Percentiles rank a stretch among this genome's conserved stretches.
These are phyloP conservation scores for Kodamaea kakaduensis DNA, from an alignment of 805 yeast species.

Conservation along the genomic window DNA sequence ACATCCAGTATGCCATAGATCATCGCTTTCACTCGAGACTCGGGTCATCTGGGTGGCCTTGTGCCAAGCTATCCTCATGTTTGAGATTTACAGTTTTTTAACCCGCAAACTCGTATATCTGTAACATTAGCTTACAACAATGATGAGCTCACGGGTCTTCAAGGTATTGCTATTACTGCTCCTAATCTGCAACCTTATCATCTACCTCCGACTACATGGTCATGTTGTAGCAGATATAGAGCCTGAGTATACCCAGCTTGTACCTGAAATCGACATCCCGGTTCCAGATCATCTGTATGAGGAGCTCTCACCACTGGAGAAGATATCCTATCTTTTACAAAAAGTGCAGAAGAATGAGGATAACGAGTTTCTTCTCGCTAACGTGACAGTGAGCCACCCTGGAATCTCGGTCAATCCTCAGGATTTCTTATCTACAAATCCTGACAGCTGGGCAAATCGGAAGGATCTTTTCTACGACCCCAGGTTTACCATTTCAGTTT, in stretches of 20 bases:
- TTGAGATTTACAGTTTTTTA: no score
- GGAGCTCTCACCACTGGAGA: conserved; percentile 15
- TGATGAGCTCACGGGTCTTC: neutral
- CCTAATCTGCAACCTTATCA: neutral
- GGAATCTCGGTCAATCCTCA: neutral
- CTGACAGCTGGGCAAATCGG: neutral
- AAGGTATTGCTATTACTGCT: neutral
- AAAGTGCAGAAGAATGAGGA: conserved; percentile 9
- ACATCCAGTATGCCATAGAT: no score
- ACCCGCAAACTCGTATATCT: no score
- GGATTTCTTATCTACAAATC: conserved; percentile 3
- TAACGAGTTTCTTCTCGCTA: conserved; percentile 14
- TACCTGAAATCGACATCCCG: conserved; percentile 19
- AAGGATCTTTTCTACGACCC: conserved; percentile 16
- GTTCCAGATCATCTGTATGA: conserved; percentile 18
- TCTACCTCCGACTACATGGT: neutral
- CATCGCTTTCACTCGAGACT: no score
- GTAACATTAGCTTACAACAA: no score
- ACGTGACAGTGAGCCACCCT: conserved; percentile 13
- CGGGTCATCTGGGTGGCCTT: no score
- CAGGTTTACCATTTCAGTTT: conserved; percentile 19
- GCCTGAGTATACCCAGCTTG: neutral
- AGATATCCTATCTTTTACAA: conserved; percentile 6
- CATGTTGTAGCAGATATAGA: no score
- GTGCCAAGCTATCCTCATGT: no score